Conservation (phyloP, 1,139 yeast genomes). For the Geotrichum carabidarum region DNA sequence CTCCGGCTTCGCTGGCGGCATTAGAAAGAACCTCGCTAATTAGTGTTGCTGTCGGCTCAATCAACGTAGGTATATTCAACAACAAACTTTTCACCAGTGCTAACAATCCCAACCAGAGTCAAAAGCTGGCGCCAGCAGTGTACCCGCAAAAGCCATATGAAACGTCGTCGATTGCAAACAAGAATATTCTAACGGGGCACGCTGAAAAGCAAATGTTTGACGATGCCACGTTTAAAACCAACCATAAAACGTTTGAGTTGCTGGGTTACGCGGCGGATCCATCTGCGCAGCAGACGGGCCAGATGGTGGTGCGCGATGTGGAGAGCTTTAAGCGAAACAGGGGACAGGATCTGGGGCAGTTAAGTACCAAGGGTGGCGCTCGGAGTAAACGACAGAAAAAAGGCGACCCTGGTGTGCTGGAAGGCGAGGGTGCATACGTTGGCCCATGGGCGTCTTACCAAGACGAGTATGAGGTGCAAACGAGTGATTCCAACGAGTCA, state of each 20-base stretch:
- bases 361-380: slow-evolving; percentile 22
- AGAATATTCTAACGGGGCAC: slow-evolving; percentile 38
- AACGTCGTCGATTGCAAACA: slow-evolving; percentile 15
- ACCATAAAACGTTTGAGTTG: slow-evolving; percentile 38
- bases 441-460: slow-evolving; percentile 60
- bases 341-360: background rate
- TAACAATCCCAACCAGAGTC: background rate
- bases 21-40: background rate
- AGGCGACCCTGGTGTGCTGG: slow-evolving; percentile 40
- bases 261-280: slow-evolving; percentile 36
- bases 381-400: slow-evolving; percentile 37
- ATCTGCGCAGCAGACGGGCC: background rate
- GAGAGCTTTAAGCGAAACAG: slow-evolving; percentile 1
- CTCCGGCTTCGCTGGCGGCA: background rate
- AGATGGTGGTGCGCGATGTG: background rate
- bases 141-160: slow-evolving; percentile 2
- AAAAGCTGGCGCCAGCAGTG: background rate
- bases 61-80: background rate
- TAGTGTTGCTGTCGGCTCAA: slow-evolving; percentile 1
- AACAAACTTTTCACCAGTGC: background rate
- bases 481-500: slow-evolving; percentile 15
- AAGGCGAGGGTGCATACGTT: slow-evolving; percentile 44
- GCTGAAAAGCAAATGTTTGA: slow-evolving; percentile 41
- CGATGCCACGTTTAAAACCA: slow-evolving; percentile 41
- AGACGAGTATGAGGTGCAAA: slow-evolving; percentile 6